Evolutionary conservation across 2,329 filamentous ascomycete genomes (phyloP).

Genomic region (Colletotrichum camelliae): DNA sequence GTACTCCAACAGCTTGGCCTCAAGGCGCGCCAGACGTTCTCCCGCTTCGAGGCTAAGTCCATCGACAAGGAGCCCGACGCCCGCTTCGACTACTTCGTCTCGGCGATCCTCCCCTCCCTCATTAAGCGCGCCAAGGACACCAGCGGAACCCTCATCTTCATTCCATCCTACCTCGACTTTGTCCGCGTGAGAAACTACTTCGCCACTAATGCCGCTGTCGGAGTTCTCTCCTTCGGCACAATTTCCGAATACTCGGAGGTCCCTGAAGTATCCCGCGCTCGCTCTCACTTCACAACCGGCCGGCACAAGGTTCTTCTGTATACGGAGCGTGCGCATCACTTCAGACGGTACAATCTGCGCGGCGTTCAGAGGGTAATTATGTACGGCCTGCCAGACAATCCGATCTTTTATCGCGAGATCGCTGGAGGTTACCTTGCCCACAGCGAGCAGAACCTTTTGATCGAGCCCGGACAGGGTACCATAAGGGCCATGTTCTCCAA

Average conservation of each 20-base stretch:
- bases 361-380: conserved; percentile 87
- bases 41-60: conserved; percentile 76
- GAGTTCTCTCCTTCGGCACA: conserved; percentile 72
- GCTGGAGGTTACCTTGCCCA: conserved; percentile 69
- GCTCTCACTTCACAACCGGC: conserved; percentile 86
- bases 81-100: conserved; percentile 89
- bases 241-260: conserved; percentile 88
- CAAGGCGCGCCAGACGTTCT: conserved; percentile 85
- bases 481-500: conserved; percentile 77
- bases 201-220: conserved; percentile 67
- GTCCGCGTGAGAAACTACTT: conserved; percentile 93
- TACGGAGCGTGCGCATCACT: conserved; percentile 96
- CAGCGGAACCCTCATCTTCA: conserved; percentile 81
- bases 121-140: conserved; percentile 70
- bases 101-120: conserved; percentile 78
- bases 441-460: conserved; percentile 61
- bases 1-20: conserved; percentile 76
- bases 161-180: conserved; percentile 95
- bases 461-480: conserved; percentile 64
- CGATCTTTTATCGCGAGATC: conserved; percentile 79
- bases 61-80: conserved; percentile 82
- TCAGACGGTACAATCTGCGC: conserved; percentile 82
- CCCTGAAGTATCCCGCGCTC: conserved; percentile 79
- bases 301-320: conserved; percentile 86
- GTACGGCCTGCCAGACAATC: conserved; percentile 91